Conservation (phyloP, 495 filamentous ascomycete genomes). For the Hypoxylon crocopeplum region DNA sequence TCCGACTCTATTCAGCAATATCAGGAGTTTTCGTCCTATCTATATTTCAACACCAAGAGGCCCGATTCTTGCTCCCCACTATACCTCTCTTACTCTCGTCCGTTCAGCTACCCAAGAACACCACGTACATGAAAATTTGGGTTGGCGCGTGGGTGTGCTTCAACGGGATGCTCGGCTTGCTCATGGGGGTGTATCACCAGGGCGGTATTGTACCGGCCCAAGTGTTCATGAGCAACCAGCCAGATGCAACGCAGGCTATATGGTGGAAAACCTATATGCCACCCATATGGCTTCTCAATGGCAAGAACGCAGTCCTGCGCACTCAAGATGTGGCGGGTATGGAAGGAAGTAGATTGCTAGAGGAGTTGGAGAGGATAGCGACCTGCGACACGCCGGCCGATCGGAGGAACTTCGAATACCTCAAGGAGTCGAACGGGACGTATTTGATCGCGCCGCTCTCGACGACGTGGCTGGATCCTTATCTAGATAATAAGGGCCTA, state of each 20-base stretch:
- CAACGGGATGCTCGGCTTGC: conserved; percentile 74
- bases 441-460: conserved; percentile 77
- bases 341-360: conserved; percentile 64
- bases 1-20: conserved; percentile 77
- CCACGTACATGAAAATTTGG: conserved; percentile 60
- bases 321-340: conserved; percentile 87
- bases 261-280: conserved; percentile 99
- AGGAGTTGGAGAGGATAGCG: conserved; percentile 62
- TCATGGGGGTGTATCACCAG: conserved; percentile 96
- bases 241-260: conserved; percentile 70
- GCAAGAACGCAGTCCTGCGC: conserved; percentile 68
- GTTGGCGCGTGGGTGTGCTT: conserved; percentile 79
- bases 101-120: conserved; percentile 69
- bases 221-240: conserved; percentile 64
- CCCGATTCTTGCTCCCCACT: conserved; percentile 87
- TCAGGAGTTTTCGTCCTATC: conserved; percentile 82
- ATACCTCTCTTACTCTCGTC: conserved; percentile 90
- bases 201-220: conserved; percentile 89
- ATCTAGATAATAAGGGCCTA: conserved; percentile 55
- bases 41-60: conserved; percentile 90
- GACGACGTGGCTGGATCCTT: conserved; percentile 73
- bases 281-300: conserved; percentile 88
- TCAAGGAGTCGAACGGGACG: conserved; percentile 58
- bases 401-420: conserved; percentile 54
- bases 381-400: conserved; percentile 63